Evolutionary conservation across 2,329 filamentous ascomycete species (phyloP).

Genomic region (Setomelanomma holmii): DNA sequence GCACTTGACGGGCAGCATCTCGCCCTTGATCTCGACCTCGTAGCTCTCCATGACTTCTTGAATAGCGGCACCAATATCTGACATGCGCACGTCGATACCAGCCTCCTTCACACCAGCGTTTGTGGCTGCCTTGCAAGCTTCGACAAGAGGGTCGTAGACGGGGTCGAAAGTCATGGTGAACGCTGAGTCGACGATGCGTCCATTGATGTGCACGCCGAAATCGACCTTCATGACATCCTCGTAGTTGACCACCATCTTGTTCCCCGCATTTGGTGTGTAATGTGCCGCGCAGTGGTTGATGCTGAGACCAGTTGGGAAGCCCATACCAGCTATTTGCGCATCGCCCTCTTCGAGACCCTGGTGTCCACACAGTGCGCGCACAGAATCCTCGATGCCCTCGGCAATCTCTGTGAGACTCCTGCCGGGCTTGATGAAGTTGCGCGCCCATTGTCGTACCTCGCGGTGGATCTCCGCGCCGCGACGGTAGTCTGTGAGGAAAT

Average conservation of each 20-base stretch:
- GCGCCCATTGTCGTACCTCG: slow-evolving; percentile 83
- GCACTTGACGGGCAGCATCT: slow-evolving; percentile 79
- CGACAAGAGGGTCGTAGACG: slow-evolving; percentile 71
- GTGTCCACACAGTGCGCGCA: slow-evolving; percentile 78
- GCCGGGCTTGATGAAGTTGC: slow-evolving; percentile 81
- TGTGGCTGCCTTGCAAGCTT: slow-evolving; percentile 71
- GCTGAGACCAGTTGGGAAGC: slow-evolving; percentile 84
- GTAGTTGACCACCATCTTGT: slow-evolving; percentile 73
- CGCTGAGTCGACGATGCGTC: slow-evolving; percentile 73
- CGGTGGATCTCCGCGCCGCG: slow-evolving; percentile 88
- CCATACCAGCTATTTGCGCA: slow-evolving; percentile 79
- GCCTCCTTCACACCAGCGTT: slow-evolving; percentile 84
- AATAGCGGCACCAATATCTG: slow-evolving; percentile 82
- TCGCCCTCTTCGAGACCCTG: slow-evolving; percentile 79
- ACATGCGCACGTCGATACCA: slow-evolving; percentile 88
- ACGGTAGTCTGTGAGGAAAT: slow-evolving; percentile 82
- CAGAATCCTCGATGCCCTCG: slow-evolving; percentile 84
- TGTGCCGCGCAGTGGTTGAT: slow-evolving; percentile 87
- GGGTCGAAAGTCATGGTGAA: slow-evolving; percentile 74
- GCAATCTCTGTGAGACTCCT: slow-evolving; percentile 82
- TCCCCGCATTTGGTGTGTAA: slow-evolving; percentile 86
- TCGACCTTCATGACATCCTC: slow-evolving; percentile 77
- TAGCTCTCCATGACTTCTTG: slow-evolving; percentile 95
- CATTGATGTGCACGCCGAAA: slow-evolving; percentile 75
- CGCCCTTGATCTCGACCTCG: slow-evolving; percentile 82